A percentile compares a stretch with the other conserved stretches of the same genome.
Evolutionary conservation across 1,284 basidiomycete species (phyloP).

Genomic region (Boletus smithii): DNA sequence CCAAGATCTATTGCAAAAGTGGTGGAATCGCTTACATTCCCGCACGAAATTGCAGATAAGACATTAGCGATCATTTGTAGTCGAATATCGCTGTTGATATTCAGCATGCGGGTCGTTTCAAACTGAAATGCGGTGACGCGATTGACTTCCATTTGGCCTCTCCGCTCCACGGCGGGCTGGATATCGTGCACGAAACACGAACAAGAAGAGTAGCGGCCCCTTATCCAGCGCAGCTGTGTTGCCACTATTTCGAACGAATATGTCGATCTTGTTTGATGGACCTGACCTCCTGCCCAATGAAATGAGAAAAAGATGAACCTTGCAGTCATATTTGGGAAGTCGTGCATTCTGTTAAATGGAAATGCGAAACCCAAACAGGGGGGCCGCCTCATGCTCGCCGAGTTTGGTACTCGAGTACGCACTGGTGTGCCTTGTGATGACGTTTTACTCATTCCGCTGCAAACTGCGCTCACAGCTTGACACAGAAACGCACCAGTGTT

Average conservation of each 20-base stretch:
- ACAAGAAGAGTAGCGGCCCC: conserved; percentile 6
- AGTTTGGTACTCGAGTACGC: not conserved
- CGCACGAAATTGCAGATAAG: not conserved
- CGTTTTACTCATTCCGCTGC: not conserved
- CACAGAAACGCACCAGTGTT: not conserved
- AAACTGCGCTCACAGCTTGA: conserved; percentile 1
- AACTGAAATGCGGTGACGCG: conserved; percentile 9
- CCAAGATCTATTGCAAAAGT: conserved; percentile 16
- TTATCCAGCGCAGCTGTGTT: conserved; percentile 9
- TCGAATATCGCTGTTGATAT: not conserved
- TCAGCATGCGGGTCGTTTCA: conserved; percentile 17
- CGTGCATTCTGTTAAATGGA: not conserved
- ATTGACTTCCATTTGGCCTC: conserved; percentile 7
- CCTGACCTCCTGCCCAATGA: conserved; percentile 5
- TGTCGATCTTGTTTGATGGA: conserved; percentile 13
- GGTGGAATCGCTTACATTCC: not conserved
- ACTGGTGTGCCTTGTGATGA: conserved; percentile 3
- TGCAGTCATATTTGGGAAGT: conserved; percentile 11
- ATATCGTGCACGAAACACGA: conserved; percentile 27
- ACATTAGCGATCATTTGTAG: not conserved
- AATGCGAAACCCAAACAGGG: conserved; percentile 6
- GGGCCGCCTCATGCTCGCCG: conserved; percentile 11
- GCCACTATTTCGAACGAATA: conserved; percentile 8
- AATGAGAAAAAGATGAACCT: conserved; percentile 20
- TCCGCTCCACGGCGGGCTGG: conserved; percentile 22